Conservation (phyloP, 2,329 filamentous ascomycete species). For the Metarhizium guizhouense region DNA sequence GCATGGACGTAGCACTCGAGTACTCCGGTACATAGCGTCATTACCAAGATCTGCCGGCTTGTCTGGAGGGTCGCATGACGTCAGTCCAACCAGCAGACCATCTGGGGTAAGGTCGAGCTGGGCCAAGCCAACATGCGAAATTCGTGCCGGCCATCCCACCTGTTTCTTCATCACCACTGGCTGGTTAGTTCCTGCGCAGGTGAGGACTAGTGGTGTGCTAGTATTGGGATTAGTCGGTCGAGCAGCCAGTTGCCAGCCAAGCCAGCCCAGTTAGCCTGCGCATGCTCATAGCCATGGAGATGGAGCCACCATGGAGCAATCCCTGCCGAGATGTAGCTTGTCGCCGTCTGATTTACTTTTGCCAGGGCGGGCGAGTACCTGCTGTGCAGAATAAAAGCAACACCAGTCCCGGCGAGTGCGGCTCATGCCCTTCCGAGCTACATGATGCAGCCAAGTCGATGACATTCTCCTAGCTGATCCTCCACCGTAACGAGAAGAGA, state of each 20-base stretch:
- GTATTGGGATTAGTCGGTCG: too few relatives aligned
- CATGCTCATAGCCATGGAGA: background rate
- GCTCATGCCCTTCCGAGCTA: background rate
- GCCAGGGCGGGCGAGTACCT: background rate
- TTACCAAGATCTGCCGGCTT: too few relatives aligned
- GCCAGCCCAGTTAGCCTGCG: background rate
- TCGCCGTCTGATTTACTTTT: background rate
- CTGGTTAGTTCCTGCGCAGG: too few relatives aligned
- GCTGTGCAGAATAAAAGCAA: constrained; percentile 4
- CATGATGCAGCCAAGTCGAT: background rate
- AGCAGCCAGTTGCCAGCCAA: background rate
- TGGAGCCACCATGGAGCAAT: background rate
- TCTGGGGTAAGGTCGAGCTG: background rate
- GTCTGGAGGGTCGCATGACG: constrained; percentile 10
- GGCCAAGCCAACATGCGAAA: background rate
- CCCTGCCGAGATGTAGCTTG: background rate
- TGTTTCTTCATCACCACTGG: too few relatives aligned
- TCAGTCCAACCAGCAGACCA: constrained; percentile 9
- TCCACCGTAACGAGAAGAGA: background rate
- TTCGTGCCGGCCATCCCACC: too few relatives aligned
- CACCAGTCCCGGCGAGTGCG: background rate
- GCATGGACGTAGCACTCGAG: too few relatives aligned
- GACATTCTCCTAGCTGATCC: background rate
- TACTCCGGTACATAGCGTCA: too few relatives aligned
- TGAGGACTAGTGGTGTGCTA: too few relatives aligned